Evolutionary conservation across 768 basidiomycete species (phyloP).

Genomic region (Lentinula sp.): DNA sequence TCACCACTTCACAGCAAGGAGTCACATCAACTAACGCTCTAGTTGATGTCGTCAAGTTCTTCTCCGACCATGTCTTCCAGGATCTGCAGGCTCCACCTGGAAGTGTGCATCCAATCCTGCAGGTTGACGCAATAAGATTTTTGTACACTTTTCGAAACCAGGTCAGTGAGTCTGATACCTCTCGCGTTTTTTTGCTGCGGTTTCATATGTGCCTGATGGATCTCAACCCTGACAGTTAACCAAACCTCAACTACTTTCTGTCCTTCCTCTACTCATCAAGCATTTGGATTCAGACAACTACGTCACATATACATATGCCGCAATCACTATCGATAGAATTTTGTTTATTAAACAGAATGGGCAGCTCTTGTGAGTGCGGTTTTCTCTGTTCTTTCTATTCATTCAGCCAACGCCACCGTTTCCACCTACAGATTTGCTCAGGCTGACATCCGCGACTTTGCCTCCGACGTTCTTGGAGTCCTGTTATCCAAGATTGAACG

Average conservation of each 20-base stretch:
- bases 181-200: background rate
- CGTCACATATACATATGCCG: conserved; percentile 93
- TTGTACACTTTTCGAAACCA: conserved; percentile 95
- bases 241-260: conserved; percentile 88
- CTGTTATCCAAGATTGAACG: conserved; percentile 76
- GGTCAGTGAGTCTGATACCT: conserved; percentile 31
- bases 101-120: conserved; percentile 80
- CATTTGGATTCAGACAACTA: conserved; percentile 82
- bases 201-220: background rate
- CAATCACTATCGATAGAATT: conserved; percentile 95
- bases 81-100: conserved; percentile 72
- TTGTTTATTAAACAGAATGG: conserved; percentile 82
- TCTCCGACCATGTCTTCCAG: conserved; percentile 83
- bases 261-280: conserved; percentile 77
- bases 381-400: background rate
- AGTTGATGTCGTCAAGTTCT: conserved; percentile 93
- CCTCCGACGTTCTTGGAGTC: conserved; percentile 63
- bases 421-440: conserved; percentile 64
- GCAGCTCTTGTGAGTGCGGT: conserved; percentile 57
- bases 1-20: conserved; percentile 52
- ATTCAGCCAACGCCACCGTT: background rate
- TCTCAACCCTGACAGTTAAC: conserved; percentile 51
- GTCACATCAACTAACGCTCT: conserved; percentile 90
- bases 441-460: conserved; percentile 80
- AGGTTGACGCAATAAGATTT: conserved; percentile 95